Evolutionary conservation across 768 basidiomycete genomes (phyloP), one percentile per base, ranked within the genome.

Genomic region (Tulasnella sp.): DNA sequence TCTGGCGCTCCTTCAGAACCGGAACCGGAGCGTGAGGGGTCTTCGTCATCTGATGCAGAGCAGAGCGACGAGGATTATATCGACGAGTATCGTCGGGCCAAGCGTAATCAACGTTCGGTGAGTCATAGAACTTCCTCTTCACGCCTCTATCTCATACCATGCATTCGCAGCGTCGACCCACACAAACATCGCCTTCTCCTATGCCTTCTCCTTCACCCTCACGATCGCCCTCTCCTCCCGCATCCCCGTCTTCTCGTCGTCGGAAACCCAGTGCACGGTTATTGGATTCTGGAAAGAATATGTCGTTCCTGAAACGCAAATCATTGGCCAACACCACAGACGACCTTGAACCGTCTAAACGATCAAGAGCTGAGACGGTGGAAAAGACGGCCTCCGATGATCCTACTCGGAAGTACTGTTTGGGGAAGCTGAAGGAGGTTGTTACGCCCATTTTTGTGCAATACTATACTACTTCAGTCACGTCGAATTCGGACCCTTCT

Each of bases 371-470:
- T 52, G 27, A 14, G 17, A 25, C 50, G 37, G 49, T 12, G 40
- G 40, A 41, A 41, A 41, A 41, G 40, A 63, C 65, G n/a, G 69
- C 73, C 0, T 67, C 71, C 5, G 82, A 82, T n/a, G 87, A 91
- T 63, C 79, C 84, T 7, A 75, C 79, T 0, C 75, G 88, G 61
- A 87, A 82, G 66, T 90, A 88, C 62, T 91, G 88, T 67, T 72
- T 86, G 48, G 76, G 77, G 12, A 88, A 88, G 68, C 69, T 89
- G 63, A 77, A 80, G 63, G 83, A 84, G 46, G 70, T 88, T 60
- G 79, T 89, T 67, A 72, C 72, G 59, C 76, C 81, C 27, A 79
- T 90, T 19, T 90, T 85, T 67, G 63, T 80, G 61, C 75, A 79
- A 60, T 85, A 88, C 69, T 40, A 27, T 32, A 57, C 12, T 36